Evolutionary conservation across 208 protist genomes (phyloP), one percentile per base, ranked within the genome.

Genomic region (Cochliopodium minus): DNA sequence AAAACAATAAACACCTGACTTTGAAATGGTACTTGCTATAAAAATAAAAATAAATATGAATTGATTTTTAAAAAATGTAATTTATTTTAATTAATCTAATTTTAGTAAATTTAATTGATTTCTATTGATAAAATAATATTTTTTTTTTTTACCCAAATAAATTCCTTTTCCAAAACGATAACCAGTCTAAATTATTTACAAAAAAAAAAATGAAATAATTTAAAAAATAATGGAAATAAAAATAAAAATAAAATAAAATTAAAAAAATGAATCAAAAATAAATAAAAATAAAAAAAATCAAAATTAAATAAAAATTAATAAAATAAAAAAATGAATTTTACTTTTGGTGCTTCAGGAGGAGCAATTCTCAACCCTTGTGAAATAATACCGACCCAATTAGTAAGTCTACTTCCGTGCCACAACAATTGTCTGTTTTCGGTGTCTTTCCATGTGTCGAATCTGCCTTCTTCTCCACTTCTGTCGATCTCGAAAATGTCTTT

Each of bases 321-420:
- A 48, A 30, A 6, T 32, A 4, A 13, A 57, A 90, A 93, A 67
- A 87, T 79, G 70, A 87, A 91, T 20, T 82, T 85, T 4, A 82
- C 87, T 36, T 64, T 67, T 25, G 84, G 82, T 0, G 87, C 83
- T 70, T 88, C 83, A 23, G 81, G 78, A 46, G 87, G 87, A 2
- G 85, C 85, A 58, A 91, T 93, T 43, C 83, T 74, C 4, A 91
- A 69, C 39, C 84, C 20, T 53, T 83, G 77, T 15, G 74, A 83
- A 9, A 91, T 70, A 62, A 91, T 91, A 40, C 84, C 83, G 22
- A 86, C 74, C 47, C 62, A 90, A 69, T 91, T 93, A 33, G 79
- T 83, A 0, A 80, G 60, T 40, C 85, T 71, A 47, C 69, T 79
- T 34, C 85, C 86, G 62, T 91, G 83, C 82, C 81, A 93, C 2